Base-by-base conservation (phyloP, 1,139 yeast genomes). In the Taphrina wiesneri region DNA sequence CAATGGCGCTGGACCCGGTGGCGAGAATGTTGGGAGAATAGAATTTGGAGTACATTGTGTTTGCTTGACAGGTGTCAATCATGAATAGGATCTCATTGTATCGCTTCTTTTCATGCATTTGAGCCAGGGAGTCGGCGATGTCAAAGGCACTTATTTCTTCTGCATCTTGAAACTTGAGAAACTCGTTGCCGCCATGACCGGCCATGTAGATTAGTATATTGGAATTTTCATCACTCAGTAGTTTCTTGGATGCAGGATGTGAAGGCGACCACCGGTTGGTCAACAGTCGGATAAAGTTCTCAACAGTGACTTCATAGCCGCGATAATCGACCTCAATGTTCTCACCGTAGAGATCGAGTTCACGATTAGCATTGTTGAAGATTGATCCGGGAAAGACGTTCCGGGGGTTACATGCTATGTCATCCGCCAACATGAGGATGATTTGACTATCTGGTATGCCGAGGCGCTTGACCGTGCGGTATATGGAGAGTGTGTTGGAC, bases 21-120 rank as follows among this genome's bases (percentile, higher is more conserved):
- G 97, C 91, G 67, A 93, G 79, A 57, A 93, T 85, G 75, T 93
- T 92, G 46, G 99, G 99, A 9, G 97, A 88, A 75, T 91, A 91
- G 74, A 92, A 87, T 74, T 88, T 84, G 67, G 95, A 87, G 77
- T 89, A 93, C 99, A 93, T 93, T 21, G 99, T 90, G 77, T 93
- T 93, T 34, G 99, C 99, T 78, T 93, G 99, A 75, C 99, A 93
- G 0, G 99, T 93, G 76, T 93, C 99, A 70, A 93, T 89, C 98
- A 93, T 93, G 77, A 93, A 93, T 74, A 93, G 85, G 51, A 93
- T 90, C 79, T 95, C 99, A 73, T 92, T 91, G 77, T 93, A 93
- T 15, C 69, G 82, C 73, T 88, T 88, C 83, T 92, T 92, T 75
- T 93, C 97, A 78, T 90, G 85, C 99, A 93, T 93, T 76, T 95